phyloP scores from a whole-genome alignment of 345 rosid species.

The Citrus mangshanensis region DNA sequence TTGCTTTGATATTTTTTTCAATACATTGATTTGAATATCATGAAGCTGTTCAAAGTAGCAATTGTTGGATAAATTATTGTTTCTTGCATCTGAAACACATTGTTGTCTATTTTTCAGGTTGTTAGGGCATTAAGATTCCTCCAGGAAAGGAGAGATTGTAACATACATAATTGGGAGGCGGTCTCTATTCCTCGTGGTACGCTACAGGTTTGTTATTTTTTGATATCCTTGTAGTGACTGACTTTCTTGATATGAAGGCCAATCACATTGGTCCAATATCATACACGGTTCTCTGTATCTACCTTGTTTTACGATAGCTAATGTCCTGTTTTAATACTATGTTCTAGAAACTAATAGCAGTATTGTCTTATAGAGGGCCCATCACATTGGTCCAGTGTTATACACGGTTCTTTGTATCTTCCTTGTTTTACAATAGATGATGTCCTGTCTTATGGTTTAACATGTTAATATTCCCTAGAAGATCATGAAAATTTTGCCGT shows the following conservation, averaged over 20 bases:
- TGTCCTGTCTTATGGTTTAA: not conserved
- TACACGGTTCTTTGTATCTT: not conserved
- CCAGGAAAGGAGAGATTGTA: constrained; percentile 52
- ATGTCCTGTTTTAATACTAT: not conserved
- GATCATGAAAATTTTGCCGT: not conserved
- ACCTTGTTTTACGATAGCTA: no score
- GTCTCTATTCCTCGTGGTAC: constrained; percentile 90
- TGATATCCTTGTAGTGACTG: constrained; percentile 9
- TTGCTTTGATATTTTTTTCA: not conserved
- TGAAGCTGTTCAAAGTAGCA: not conserved
- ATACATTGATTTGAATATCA: not conserved
- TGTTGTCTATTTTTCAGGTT: constrained; percentile 46
- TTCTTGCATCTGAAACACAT: constrained; percentile 6
- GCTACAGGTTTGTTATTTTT: constrained; percentile 76
- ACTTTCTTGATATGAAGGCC: constrained; percentile 1
- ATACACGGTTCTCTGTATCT: no score
- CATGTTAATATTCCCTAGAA: not conserved
- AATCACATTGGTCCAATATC: no score
- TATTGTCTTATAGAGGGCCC: not conserved
- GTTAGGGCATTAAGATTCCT: constrained; percentile 76
- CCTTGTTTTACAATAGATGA: not conserved
- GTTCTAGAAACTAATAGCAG: not conserved
- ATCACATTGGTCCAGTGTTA: not conserved
- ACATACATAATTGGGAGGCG: constrained; percentile 55
- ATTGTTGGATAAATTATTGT: not conserved